Evolutionary conservation across 441 rosid species (phyloP), one percentile per base, ranked within the genome.

Genomic region (Francoa sonchifolia): DNA sequence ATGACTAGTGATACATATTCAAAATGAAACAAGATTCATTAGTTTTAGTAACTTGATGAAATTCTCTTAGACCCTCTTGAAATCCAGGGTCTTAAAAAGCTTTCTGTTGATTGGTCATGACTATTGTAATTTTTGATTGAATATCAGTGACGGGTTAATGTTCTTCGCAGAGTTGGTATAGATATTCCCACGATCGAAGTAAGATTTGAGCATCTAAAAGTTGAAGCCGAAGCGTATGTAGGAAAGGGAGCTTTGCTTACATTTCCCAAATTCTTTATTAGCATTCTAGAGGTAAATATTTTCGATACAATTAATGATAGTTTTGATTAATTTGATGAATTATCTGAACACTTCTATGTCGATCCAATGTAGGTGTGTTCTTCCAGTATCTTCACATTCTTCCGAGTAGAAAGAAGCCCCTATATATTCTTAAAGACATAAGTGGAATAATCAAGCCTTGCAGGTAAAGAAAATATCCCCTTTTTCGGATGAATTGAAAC

Each of bases 391-490:
- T 78, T 8, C 81, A 61, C 16, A 41, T 84, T 45, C 44, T 76
- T 52, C 65, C 73, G 3, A 84, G 63, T 55, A 63, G 47, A 42
- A 85, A 76, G 71, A 69, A 47, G 47, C 69, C 44, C 18, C 34
- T 76, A 33, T 46, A 68, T 17, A 71, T 85, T 48, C 86, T 78
- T 13, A 53, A 72, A 5, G 77, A 81, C 43, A 70, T 74, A 39
- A 76, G 73, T 14, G 93, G 95, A 27, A 58, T 81, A 43, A 50
- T 85, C 49, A 78, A 69, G 44, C 89, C 95, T 8, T 52, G 70
- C 33, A 76, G 81, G 82, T 71, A 39, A 39, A 39, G 8, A 18
- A 19, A 8, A 17, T 17, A 10, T 3, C 6, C 6, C 6, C 12
- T 33, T 19, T 29, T 26, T 41, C 8, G 18, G 19, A 31, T 13